Evolutionary conservation across 192 early-diverging fungal species (phyloP), one percentile per base, ranked within the genome.

Genomic region (Gonapodya sp.): DNA sequence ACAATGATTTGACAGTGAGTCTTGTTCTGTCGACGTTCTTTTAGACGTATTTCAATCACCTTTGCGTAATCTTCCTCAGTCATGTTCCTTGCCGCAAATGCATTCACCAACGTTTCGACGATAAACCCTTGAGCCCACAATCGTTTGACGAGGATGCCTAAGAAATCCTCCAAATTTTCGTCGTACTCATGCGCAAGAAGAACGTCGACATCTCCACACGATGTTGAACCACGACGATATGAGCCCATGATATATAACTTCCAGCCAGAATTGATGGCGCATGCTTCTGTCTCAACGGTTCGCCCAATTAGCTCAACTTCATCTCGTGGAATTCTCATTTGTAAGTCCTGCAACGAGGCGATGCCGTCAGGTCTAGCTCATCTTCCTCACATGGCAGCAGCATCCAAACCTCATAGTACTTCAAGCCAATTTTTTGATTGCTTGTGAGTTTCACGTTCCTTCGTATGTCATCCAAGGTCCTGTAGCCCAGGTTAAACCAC

Each of bases 131-230:
- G 8, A 64, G 46, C 46, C 24, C 24, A 16, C 8, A 64, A 24
- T 24, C 24, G 8, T 64, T 64, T 64, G 8, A 64, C 46, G 24
- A 64, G 46, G 8, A 64, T 24, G 8, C 8, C 46, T 24, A 64
- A 64, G 24, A 86, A 77, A 35, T 81, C 81, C 24, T 82, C 82
- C 2, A 82, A 81, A 36, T 78, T 32, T 81, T 86, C 80, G 30
- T 83, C 79, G 36, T 85, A 37, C 0, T 81, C 80, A 16, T 85
- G 35, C 0, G 84, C 82, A 0, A 86, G 79, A 0, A 86, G 82
- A 77, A 86, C 83, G 35, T 86, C 86, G 31, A 86, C 80, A 35
- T 86, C 86, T 0, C 86, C 86, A 79, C 84, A 85, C 14, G 83
- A 82, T 0, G 35, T 84, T 34, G 85, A 31, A 31, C 84, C 85